Conservation (phyloP, 257 asterid genomes). For the Scutellaria barbata region DNA sequence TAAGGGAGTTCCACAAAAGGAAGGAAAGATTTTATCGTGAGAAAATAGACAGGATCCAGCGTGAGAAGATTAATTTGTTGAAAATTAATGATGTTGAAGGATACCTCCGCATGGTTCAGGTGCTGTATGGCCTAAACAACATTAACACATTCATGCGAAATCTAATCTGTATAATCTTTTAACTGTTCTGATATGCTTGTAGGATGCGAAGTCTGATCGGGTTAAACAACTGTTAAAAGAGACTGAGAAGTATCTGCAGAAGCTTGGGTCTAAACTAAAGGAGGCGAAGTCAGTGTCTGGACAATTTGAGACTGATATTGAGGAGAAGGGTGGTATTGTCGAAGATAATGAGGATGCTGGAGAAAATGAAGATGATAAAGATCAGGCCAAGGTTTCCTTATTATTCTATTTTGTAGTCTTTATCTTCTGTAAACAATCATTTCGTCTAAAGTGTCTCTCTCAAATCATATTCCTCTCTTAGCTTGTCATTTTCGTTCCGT, state of each 20-base stretch:
- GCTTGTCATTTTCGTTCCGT: constrained; percentile 37
- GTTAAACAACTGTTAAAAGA: constrained; percentile 90
- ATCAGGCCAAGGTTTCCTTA: constrained; percentile 87
- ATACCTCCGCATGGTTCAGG: constrained; percentile 99
- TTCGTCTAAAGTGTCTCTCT: constrained; percentile 3
- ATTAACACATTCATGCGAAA: constrained; percentile 17
- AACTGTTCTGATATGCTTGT: constrained; percentile 38
- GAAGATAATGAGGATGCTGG: constrained; percentile 68
- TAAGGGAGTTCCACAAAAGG: constrained; percentile 94
- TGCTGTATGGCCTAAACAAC: constrained; percentile 39
- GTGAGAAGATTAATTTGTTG: constrained; percentile 93
- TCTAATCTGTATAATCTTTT: constrained; percentile 29
- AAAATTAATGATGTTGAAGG: constrained; percentile 99
- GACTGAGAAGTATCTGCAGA: constrained; percentile 93
- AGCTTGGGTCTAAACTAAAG: constrained; percentile 91
- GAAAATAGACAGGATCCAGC: constrained; percentile 98
- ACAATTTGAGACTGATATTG: constrained; percentile 74
- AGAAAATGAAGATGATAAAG: constrained; percentile 87
- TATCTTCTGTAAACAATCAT: constrained; percentile 29
- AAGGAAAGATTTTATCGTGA: constrained; percentile 96
- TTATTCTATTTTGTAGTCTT: constrained; percentile 15
- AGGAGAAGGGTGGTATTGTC: constrained; percentile 54
- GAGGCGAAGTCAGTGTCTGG: constrained; percentile 80
- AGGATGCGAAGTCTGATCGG: constrained; percentile 99
- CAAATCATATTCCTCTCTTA: constrained; percentile 24